Evolutionary conservation across 2,329 filamentous ascomycete species (phyloP).

Genomic region (Thielaviopsis ethacetica): DNA sequence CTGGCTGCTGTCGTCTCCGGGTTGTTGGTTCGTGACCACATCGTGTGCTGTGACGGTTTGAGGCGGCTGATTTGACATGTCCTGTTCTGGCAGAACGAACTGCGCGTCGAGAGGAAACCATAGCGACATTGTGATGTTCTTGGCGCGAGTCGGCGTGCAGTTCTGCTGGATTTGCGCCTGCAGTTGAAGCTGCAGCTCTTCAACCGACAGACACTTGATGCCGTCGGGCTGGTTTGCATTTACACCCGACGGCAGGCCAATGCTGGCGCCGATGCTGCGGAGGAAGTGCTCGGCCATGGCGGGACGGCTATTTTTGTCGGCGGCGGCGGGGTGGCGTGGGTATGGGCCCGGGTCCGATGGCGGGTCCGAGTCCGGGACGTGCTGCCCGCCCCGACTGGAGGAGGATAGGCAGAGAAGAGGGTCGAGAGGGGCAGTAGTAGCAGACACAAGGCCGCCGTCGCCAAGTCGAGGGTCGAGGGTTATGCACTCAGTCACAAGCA

Average conservation of each 20-base stretch:
- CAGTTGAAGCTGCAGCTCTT: conserved; percentile 32
- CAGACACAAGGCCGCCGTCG: not conserved
- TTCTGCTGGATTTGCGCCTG: conserved; percentile 25
- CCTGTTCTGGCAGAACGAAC: not conserved
- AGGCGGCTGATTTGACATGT: conserved; percentile 24
- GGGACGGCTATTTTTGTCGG: not conserved
- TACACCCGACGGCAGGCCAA: not conserved
- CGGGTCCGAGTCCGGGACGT: not conserved
- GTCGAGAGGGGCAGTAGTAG: not conserved
- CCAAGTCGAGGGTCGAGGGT: no score
- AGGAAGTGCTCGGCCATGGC: conserved; percentile 2
- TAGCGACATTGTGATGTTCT: conserved; percentile 31
- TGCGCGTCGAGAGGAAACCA: conserved; percentile 27
- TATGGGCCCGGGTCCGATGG: not conserved
- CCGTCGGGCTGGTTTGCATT: not conserved
- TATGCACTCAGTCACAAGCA: no score
- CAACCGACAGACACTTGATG: conserved; percentile 19
- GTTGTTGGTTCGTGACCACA: conserved; percentile 30
- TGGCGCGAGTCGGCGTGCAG: conserved; percentile 29
- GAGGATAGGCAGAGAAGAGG: not conserved
- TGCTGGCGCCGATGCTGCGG: not conserved
- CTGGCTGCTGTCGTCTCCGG: conserved; percentile 32
- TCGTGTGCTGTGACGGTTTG: conserved; percentile 27
- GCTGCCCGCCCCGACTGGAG: not conserved
- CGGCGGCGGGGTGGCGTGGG: not conserved